Percentiles rank a stretch among this genome's conserved stretches.
Evolutionary conservation across 441 rosid species (phyloP).

Genomic region (Pelargonium myrrhifolium): DNA sequence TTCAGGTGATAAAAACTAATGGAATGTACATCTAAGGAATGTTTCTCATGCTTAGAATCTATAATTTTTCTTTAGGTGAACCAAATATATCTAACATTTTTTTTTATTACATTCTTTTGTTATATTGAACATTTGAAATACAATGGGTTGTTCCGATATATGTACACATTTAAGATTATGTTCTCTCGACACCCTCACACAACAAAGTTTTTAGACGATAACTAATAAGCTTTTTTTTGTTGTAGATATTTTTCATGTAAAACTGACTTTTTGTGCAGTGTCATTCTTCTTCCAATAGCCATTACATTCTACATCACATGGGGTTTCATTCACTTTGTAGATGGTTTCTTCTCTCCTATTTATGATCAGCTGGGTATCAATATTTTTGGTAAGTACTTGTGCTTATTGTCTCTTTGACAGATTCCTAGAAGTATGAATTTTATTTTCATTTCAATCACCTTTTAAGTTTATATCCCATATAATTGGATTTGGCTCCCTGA

Average conservation of each 20-base stretch:
- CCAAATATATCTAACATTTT: too few species aligned
- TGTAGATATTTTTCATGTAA: conserved; percentile 4
- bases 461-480: too few species aligned
- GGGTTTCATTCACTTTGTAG: conserved; percentile 36
- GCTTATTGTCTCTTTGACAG: not conserved
- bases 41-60: too few species aligned
- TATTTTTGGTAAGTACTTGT: conserved; percentile 29
- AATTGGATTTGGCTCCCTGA: not conserved
- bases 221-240: not conserved
- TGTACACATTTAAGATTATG: conserved; percentile 2
- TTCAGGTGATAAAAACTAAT: too few species aligned
- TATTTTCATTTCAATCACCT: too few species aligned
- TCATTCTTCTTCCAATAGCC: conserved; percentile 36
- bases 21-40: too few species aligned
- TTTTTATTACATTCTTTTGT: too few species aligned
- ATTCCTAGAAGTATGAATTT: not conserved
- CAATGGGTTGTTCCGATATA: too few species aligned
- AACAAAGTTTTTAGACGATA: not conserved
- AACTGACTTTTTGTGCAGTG: conserved; percentile 25
- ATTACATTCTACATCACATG: conserved; percentile 36
- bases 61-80: too few species aligned
- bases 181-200: not conserved
- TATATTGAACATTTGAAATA: too few species aligned
- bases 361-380: conserved; percentile 34
- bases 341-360: conserved; percentile 42